Conservation (phyloP, 495 filamentous ascomycete genomes). For the Jackrogersella minutella region DNA sequence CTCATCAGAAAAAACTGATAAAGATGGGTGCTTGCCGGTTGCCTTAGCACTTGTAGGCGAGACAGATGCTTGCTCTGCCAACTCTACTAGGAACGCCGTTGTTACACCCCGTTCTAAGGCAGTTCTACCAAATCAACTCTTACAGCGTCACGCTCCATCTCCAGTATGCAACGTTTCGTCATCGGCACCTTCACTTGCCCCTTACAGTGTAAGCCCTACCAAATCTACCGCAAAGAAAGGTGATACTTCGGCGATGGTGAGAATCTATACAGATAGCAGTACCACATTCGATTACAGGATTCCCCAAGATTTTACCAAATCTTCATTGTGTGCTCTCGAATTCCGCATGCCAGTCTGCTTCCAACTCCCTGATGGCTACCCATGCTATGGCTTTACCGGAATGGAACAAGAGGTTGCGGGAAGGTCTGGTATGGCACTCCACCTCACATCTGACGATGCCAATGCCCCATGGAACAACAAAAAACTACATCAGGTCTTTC, state of each 20-base stretch:
- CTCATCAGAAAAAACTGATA: conserved; percentile 29
- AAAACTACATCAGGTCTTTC: conserved; percentile 38
- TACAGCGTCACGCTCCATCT: conserved; percentile 20
- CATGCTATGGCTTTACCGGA: conserved; percentile 43
- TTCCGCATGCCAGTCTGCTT: conserved; percentile 44
- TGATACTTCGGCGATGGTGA: conserved; percentile 13
- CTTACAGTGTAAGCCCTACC: conserved; percentile 15
- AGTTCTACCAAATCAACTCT: background rate
- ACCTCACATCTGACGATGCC: conserved; percentile 34
- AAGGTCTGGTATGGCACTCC: conserved; percentile 42
- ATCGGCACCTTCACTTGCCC: conserved; percentile 42
- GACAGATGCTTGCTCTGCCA: conserved; percentile 29
- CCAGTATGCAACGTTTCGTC: conserved; percentile 28
- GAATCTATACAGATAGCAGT: conserved; percentile 27
- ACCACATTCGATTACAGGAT: conserved; percentile 36
- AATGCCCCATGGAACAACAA: conserved; percentile 36
- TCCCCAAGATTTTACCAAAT: conserved; percentile 22
- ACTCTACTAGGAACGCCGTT: conserved; percentile 10
- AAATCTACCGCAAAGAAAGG: conserved; percentile 19
- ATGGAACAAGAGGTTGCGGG: conserved; percentile 39
- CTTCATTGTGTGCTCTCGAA: conserved; percentile 39
- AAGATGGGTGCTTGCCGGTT: conserved; percentile 24
- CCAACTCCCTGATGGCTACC: conserved; percentile 39
- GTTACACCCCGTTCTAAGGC: background rate
- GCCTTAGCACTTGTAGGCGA: conserved; percentile 29